Percentiles rank a stretch among this genome's conserved stretches.
Conservation (phyloP, 75 land plant species). For the Larix kaempferi region DNA sequence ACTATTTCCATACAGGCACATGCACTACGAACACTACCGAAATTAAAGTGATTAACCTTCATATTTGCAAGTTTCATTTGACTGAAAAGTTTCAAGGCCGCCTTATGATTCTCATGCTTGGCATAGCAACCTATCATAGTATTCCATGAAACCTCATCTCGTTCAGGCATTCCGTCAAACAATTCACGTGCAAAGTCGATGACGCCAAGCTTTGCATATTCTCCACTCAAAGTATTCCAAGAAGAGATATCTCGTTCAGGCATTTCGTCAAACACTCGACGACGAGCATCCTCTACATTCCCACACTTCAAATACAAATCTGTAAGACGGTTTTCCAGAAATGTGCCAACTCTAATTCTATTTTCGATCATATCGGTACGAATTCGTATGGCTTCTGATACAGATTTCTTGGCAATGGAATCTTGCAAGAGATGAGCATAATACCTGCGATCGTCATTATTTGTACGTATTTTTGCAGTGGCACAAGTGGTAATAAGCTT, state of each 20-base stretch:
- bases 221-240: not conserved
- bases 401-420: too few relatives aligned
- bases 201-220: not conserved
- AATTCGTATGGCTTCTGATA: too few relatives aligned
- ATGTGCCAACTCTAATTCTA: too few relatives aligned
- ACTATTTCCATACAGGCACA: slow-evolving; percentile 16
- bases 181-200: not conserved
- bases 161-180: not conserved
- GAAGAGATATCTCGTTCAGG: not conserved
- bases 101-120: not conserved
- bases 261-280: not conserved
- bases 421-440: too few relatives aligned
- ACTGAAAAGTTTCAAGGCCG: slow-evolving; percentile 7
- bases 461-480: too few relatives aligned
- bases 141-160: not conserved
- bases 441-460: too few relatives aligned
- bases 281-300: not conserved
- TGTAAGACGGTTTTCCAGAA: not conserved
- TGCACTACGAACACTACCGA: not conserved
- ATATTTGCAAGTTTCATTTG: slow-evolving; percentile 4
- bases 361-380: too few relatives aligned
- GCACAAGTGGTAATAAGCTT: too few relatives aligned
- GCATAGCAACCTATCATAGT: not conserved
- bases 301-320: not conserved
- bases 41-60: not conserved